Evolutionary conservation across 345 rosid species (phyloP), one percentile per base, ranked within the genome.

Genomic region (Physaria fendleri): DNA sequence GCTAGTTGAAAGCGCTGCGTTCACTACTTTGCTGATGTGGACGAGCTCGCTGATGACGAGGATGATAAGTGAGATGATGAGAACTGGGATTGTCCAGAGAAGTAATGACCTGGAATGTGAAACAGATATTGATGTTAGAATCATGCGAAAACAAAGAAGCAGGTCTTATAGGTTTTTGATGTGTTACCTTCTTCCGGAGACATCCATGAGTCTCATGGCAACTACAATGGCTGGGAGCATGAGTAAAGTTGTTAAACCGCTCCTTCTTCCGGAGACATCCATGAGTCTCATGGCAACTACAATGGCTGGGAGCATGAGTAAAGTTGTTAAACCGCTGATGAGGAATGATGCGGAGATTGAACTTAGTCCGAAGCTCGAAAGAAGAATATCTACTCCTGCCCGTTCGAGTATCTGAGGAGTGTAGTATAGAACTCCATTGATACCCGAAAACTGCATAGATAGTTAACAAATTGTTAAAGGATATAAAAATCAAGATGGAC

Each of bases 231-330:
- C 88, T 23, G 99, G 99, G 65, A 93, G 97, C 97, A 89, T 89
- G 69, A 89, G 81, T 24, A 89, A 71, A 55, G 90, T 87, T 32
- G 97, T 87, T 53, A 87, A 69, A 4, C 86, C 90, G 38, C 99
- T 87, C 99, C 97, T 85, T 82, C 99, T 83, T 73, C 99, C 97
- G 3, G 97, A 59, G 45, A 84, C 68, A 71, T 93, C 99, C 95
- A 93, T 85, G 27, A 93, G 95, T 65, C 82, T 79, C 99, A 93
- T 93, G 73, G 82, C 99, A 42, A 93, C 70, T 14, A 74, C 89
- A 18, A 89, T 93, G 23, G 95, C 88, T 23, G 99, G 99, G 65
- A 93, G 97, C 97, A 89, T 89, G 69, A 89, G 81, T 24, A 89
- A 71, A 55, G 90, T 87, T 32, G 97, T 87, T 53, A 87, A 69